phyloP scores from a whole-genome alignment of 2,329 filamentous ascomycete species.

The Emergomyces africanus region DNA sequence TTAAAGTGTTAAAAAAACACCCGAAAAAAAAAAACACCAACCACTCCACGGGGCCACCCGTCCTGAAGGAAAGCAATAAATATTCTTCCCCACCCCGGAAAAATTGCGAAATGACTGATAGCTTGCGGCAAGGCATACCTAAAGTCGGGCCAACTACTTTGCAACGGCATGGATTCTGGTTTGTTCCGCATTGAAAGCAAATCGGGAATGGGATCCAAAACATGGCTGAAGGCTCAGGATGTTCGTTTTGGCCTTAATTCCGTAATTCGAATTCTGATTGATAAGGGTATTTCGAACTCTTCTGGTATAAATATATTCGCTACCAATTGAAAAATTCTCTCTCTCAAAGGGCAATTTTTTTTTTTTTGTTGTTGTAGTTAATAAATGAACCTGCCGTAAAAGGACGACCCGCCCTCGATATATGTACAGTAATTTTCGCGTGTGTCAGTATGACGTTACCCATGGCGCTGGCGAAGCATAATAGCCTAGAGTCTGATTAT shows the following conservation, averaged over 20 bases:
- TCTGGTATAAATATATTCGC: neutral
- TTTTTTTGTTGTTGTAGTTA: neutral
- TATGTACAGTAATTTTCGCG: too few species aligned
- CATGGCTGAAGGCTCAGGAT: conserved; percentile 18
- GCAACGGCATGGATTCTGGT: conserved; percentile 46
- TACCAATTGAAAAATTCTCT: neutral
- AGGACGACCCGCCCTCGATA: too few species aligned
- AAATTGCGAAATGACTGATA: neutral
- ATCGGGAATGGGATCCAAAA: conserved; percentile 37
- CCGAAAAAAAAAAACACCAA: too few species aligned
- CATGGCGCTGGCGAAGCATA: neutral
- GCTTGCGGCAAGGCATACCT: conserved; percentile 20
- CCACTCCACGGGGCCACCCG: too few species aligned
- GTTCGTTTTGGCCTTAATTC: neutral
- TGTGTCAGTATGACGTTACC: neutral
- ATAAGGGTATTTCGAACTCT: neutral
- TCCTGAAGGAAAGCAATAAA: too few species aligned
- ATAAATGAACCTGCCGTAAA: too few species aligned
- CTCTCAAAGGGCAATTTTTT: neutral
- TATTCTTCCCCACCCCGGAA: neutral
- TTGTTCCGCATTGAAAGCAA: conserved; percentile 44
- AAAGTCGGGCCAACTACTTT: conserved; percentile 45
- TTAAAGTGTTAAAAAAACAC: neutral
- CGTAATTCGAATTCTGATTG: neutral
- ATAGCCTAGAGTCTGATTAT: too few species aligned